These are phyloP conservation scores for Lizonia empirigonia DNA, from an alignment of 2,329 filamentous ascomycete species.

Conservation along the genomic window DNA sequence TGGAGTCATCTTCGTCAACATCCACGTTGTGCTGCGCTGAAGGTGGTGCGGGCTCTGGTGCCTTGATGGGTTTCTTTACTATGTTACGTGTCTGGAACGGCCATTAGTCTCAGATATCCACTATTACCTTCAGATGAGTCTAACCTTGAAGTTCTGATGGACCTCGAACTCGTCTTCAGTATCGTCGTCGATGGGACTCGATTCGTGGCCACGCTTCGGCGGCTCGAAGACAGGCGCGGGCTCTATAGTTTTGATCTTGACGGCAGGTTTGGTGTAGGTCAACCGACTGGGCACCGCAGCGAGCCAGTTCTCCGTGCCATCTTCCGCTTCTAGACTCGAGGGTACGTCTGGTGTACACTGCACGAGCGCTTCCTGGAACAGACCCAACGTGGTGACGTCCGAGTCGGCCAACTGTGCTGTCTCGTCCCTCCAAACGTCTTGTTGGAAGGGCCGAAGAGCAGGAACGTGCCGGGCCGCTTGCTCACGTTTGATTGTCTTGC, in stretches of 20 bases:
- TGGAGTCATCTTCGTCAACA: slow-evolving; percentile 24
- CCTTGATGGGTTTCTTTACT: neutral
- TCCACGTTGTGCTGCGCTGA: neutral
- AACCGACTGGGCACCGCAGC: slow-evolving; percentile 20
- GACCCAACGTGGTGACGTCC: slow-evolving; percentile 34
- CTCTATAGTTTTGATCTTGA: slow-evolving; percentile 19
- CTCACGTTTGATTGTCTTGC: slow-evolving; percentile 54
- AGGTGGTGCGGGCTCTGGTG: neutral
- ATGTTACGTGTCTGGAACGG: slow-evolving; percentile 20
- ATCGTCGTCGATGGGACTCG: slow-evolving; percentile 35
- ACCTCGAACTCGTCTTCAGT: slow-evolving; percentile 47
- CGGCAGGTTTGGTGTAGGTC: slow-evolving; percentile 9
- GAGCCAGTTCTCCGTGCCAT: slow-evolving; percentile 32
- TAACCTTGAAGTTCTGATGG: slow-evolving; percentile 41
- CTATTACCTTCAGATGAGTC: neutral
- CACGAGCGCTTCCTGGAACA: slow-evolving; percentile 43
- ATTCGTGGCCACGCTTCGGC: slow-evolving; percentile 6
- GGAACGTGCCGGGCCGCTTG: slow-evolving; percentile 61
- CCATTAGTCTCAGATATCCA: too few relatives aligned
- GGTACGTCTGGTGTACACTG: slow-evolving; percentile 38
- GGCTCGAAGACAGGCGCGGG: slow-evolving; percentile 5
- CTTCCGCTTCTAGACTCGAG: slow-evolving; percentile 24
- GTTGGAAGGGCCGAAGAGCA: slow-evolving; percentile 61
- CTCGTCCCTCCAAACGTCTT: slow-evolving; percentile 51
- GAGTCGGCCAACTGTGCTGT: slow-evolving; percentile 32